These are phyloP conservation scores for Aspergillus bridgeri DNA, from an alignment of 495 filamentous ascomycete species.

Conservation along the genomic window DNA sequence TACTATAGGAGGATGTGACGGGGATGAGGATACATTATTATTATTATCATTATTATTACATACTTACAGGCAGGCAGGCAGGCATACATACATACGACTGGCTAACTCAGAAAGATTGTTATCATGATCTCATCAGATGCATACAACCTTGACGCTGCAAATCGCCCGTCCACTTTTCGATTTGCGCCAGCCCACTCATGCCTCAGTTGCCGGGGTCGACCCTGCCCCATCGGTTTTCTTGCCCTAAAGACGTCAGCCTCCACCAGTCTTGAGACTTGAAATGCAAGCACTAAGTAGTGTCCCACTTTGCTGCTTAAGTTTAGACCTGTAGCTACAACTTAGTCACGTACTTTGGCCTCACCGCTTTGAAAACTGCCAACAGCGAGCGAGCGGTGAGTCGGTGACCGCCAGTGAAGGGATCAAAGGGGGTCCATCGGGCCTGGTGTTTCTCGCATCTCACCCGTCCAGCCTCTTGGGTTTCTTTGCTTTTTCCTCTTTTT, in stretches of 20 bases:
- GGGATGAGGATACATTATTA: too few species aligned
- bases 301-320: not conserved
- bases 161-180: not conserved
- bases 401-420: not conserved
- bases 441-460: conserved; percentile 5
- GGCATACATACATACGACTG: conserved; percentile 1
- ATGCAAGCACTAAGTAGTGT: too few species aligned
- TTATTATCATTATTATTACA: too few species aligned
- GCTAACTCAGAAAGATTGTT: conserved; percentile 9
- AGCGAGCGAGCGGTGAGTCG: conserved; percentile 15
- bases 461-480: conserved; percentile 22
- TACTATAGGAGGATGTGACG: too few species aligned
- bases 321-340: not conserved
- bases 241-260: not conserved
- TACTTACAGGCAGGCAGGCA: too few species aligned
- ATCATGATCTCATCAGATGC: conserved; percentile 9
- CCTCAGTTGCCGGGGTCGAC: not conserved
- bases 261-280: not conserved
- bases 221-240: not conserved
- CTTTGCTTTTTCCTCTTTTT: conserved; percentile 2
- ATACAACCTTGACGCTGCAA: not conserved
- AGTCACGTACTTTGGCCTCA: conserved; percentile 13
- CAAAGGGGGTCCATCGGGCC: not conserved
- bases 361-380: conserved; percentile 23
- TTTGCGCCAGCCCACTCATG: not conserved